Percentiles rank a stretch among this genome's conserved stretches.
Evolutionary conservation across 148 eudicot genomes (phyloP).

Genomic region (Euryodendron excelsum): DNA sequence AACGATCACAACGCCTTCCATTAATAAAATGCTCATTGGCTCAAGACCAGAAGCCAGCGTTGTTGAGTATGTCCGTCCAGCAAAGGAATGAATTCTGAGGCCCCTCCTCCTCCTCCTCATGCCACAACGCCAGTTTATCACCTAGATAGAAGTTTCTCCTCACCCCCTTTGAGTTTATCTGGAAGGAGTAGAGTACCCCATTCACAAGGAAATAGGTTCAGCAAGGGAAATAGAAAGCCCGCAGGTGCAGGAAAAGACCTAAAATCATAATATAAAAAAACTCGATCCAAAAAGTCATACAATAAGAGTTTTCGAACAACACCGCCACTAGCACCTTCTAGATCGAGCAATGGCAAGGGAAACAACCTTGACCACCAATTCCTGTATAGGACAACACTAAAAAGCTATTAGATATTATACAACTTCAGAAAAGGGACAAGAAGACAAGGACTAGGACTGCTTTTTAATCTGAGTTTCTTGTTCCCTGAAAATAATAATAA

Average conservation of each 20-base stretch:
- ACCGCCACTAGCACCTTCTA: slow-evolving; percentile 97
- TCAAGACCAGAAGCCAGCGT: slow-evolving; percentile 49
- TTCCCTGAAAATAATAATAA: too few relatives aligned
- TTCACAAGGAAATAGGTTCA: background rate
- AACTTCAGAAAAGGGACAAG: too few relatives aligned
- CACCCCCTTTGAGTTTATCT: slow-evolving; percentile 80
- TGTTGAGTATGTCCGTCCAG: slow-evolving; percentile 60
- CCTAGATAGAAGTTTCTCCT: slow-evolving; percentile 76
- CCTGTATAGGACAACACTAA: slow-evolving; percentile 34
- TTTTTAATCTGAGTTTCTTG: too few relatives aligned
- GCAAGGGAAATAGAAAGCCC: background rate
- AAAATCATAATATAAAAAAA: too few relatives aligned
- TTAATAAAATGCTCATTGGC: slow-evolving; percentile 51
- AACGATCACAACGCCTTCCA: too few relatives aligned
- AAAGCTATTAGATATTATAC: background rate
- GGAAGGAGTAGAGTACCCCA: slow-evolving; percentile 7
- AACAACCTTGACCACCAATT: slow-evolving; percentile 82
- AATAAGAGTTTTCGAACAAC: slow-evolving; percentile 84
- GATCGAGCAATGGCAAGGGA: slow-evolving; percentile 98
- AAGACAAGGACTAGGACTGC: too few relatives aligned
- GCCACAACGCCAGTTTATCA: slow-evolving; percentile 74
- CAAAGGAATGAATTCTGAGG: slow-evolving; percentile 61
- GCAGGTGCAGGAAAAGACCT: background rate
- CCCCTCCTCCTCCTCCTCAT: slow-evolving; percentile 70
- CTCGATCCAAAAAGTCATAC: slow-evolving; percentile 36